Conservation (phyloP, 345 rosid genomes). For the Atalantia buxifolia region DNA sequence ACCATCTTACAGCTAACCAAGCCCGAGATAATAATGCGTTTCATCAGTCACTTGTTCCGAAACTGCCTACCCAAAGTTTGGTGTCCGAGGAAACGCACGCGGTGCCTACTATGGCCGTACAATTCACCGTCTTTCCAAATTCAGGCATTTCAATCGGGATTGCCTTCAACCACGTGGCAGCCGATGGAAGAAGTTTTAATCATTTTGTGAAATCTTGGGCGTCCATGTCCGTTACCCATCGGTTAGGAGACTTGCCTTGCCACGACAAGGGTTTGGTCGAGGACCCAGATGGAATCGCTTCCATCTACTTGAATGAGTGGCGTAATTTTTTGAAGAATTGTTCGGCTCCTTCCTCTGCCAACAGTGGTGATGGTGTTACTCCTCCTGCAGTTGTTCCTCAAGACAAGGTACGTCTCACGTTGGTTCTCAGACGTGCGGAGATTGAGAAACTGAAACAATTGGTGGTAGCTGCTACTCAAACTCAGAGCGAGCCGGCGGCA, state of each 20-base stretch:
- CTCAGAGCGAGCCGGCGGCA: background rate
- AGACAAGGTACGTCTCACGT: background rate
- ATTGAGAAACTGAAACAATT: background rate
- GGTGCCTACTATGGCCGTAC: background rate
- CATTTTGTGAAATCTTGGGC: background rate
- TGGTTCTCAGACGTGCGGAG: background rate
- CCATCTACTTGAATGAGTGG: background rate
- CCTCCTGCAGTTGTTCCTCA: background rate
- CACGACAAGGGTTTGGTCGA: background rate
- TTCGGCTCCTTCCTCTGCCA: too few species aligned
- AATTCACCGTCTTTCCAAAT: background rate
- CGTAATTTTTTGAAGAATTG: too few species aligned
- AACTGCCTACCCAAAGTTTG: background rate
- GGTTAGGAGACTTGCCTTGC: background rate
- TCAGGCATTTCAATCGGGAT: background rate
- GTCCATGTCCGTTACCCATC: background rate
- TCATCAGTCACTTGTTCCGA: slow-evolving; percentile 23
- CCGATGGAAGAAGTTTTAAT: background rate
- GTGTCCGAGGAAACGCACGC: background rate
- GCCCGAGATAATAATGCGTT: slow-evolving; percentile 22
- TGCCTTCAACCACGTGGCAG: background rate
- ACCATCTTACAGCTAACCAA: slow-evolving; percentile 8
- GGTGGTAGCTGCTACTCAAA: too few species aligned
- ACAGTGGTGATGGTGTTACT: too few species aligned
- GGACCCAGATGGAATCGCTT: background rate